Evolutionary conservation across 305 asterid species (phyloP).

Genomic region (Plantago coronopus): DNA sequence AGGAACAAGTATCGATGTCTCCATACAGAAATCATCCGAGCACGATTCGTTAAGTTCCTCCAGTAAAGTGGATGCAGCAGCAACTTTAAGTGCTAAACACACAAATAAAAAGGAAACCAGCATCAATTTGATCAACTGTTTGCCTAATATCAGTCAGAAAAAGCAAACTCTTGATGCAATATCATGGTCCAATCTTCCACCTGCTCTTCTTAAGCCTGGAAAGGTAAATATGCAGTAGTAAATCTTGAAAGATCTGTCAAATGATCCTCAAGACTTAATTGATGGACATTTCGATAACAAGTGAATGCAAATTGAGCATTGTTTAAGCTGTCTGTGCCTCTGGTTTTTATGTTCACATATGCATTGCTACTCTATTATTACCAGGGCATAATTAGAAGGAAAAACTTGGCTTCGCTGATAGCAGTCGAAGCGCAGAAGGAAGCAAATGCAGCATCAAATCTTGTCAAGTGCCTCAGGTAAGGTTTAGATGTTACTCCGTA

Average conservation of each 20-base stretch:
- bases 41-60: constrained; percentile 28
- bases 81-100: constrained; percentile 31
- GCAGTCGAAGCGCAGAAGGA: constrained; percentile 88
- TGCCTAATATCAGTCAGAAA: constrained; percentile 28
- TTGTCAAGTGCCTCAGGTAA: constrained; percentile 76
- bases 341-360: constrained; percentile 10
- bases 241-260: too few species aligned
- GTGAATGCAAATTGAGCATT: not conserved
- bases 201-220: constrained; percentile 59
- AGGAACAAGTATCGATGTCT: constrained; percentile 33
- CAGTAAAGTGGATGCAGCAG: constrained; percentile 33
- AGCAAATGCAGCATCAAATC: constrained; percentile 66
- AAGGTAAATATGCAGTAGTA: constrained; percentile 40
- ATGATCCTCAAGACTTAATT: too few species aligned
- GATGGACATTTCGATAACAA: not conserved
- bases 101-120: constrained; percentile 44
- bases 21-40: constrained; percentile 25
- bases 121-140: constrained; percentile 22
- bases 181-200: constrained; percentile 71
- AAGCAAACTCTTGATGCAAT: constrained; percentile 44
- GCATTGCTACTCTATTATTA: constrained; percentile 11
- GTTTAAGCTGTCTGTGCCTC: not conserved
- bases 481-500: not conserved
- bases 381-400: constrained; percentile 72
- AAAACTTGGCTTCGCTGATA: constrained; percentile 58